A percentile compares a stretch with the other conserved stretches of the same genome.
phyloP scores from a whole-genome alignment of 352 stramenopile species.

The Globisporangium cystogenes region DNA sequence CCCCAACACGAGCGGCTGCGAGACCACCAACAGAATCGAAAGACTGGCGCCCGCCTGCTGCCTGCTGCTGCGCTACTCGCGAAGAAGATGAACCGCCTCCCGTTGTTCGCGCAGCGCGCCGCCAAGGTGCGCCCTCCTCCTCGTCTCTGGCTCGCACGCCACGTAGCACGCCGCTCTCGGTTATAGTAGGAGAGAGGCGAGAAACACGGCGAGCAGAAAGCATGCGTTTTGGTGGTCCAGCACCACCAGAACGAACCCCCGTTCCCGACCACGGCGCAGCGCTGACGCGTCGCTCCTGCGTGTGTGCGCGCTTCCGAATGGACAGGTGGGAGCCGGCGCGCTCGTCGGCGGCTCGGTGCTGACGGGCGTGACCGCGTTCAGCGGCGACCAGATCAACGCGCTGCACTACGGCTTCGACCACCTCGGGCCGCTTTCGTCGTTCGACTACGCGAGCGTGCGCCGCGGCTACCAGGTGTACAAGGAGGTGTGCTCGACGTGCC shows the following conservation, averaged over 20 bases:
- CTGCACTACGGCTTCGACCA: conserved; percentile 89
- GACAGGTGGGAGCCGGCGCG: conserved; percentile 57
- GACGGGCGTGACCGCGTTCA: conserved; percentile 76
- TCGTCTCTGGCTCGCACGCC: not conserved
- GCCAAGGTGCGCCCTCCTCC: conserved; percentile 46
- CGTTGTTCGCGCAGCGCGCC: conserved; percentile 63
- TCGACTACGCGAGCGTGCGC: conserved; percentile 92
- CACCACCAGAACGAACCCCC: not conserved
- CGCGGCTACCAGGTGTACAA: conserved; percentile 99
- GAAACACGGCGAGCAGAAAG: not conserved
- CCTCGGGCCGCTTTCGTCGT: conserved; percentile 77
- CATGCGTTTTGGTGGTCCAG: not conserved
- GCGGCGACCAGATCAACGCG: conserved; percentile 83
- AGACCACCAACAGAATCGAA: conserved; percentile 35
- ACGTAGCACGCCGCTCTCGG: not conserved
- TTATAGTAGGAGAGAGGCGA: no score
- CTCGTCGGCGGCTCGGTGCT: conserved; percentile 71
- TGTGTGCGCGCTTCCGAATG: not conserved
- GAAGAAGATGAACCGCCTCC: conserved; percentile 64
- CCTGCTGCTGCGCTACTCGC: not conserved
- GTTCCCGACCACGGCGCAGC: not conserved
- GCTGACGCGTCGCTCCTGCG: not conserved
- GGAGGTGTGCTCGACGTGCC: conserved; percentile 97
- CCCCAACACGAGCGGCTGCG: no score
- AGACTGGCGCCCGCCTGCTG: conserved; percentile 24